These are phyloP conservation scores for Malus hybrid DNA, from an alignment of 331 rosid genomes.

Conservation along the genomic window DNA sequence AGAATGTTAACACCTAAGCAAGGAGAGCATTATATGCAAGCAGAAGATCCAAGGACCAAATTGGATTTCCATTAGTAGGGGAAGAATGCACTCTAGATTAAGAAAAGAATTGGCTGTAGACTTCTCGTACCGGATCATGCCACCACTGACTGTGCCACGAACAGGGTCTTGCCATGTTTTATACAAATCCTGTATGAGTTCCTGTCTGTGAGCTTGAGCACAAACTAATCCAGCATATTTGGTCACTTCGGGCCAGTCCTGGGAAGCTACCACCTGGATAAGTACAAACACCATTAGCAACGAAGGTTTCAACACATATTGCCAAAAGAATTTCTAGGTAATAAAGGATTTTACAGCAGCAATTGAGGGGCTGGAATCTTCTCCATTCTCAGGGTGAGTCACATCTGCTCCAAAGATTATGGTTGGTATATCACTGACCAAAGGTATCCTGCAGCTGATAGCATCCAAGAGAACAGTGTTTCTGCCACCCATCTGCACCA, in stretches of 20 bases:
- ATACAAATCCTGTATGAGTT: constrained; percentile 86
- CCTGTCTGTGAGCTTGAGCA: constrained; percentile 97
- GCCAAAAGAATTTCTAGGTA: not conserved
- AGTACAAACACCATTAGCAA: constrained; percentile 19
- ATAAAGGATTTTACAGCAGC: constrained; percentile 57
- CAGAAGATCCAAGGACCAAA: not conserved
- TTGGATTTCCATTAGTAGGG: not conserved
- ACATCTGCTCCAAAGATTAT: constrained; percentile 95
- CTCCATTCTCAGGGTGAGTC: constrained; percentile 98
- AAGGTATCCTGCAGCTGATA: constrained; percentile 85
- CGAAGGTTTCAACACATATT: not conserved
- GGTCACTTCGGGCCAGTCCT: constrained; percentile 98
- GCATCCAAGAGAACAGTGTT: constrained; percentile 95
- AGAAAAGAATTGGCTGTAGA: not conserved
- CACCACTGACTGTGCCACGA: constrained; percentile 89
- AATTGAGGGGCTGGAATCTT: constrained; percentile 88
- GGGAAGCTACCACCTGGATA: constrained; percentile 90
- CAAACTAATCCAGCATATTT: constrained; percentile 92
- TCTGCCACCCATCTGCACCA: constrained; percentile 90
- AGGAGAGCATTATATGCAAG: not conserved
- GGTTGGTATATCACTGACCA: constrained; percentile 91
- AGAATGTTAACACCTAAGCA: not conserved
- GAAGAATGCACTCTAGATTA: not conserved
- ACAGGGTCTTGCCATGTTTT: constrained; percentile 94
- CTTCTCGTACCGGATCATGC: constrained; percentile 73